phyloP scores from a whole-genome alignment of 2,329 filamentous ascomycete genomes.

The Dendrostoma leiphaemia region DNA sequence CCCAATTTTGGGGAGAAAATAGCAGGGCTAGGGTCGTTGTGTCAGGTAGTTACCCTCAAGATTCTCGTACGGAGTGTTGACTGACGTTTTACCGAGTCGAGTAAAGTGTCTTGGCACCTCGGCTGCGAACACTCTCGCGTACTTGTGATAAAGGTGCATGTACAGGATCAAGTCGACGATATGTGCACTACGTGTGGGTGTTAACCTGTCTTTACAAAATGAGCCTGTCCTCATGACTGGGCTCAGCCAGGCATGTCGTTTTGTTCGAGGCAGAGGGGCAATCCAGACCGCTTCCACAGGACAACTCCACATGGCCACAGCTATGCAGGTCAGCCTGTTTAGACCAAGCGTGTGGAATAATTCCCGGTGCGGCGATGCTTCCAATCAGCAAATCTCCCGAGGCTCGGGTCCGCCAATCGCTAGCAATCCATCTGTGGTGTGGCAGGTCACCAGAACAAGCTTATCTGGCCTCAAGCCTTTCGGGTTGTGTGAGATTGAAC shows the following conservation, averaged over 20 bases:
- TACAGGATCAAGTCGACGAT: not conserved
- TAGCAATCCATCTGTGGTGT: conserved; percentile 11
- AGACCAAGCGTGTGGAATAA: conserved; percentile 16
- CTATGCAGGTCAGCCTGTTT: conserved; percentile 14
- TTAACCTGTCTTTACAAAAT: too few species aligned
- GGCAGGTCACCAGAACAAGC: conserved; percentile 1
- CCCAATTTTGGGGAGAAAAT: too few species aligned
- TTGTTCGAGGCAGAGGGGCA: conserved; percentile 14
- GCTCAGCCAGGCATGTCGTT: conserved; percentile 11
- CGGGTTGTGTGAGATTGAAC: not conserved
- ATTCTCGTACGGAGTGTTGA: too few species aligned
- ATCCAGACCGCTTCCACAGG: conserved; percentile 18
- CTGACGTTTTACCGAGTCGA: too few species aligned
- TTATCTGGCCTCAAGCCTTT: not conserved
- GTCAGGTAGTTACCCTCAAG: too few species aligned
- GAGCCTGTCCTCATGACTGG: too few species aligned
- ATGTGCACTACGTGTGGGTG: too few species aligned
- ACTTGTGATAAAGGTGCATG: too few species aligned
- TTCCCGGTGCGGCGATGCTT: conserved; percentile 15
- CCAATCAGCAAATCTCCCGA: conserved; percentile 17
- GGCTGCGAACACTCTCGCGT: too few species aligned
- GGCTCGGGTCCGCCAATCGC: conserved; percentile 18
- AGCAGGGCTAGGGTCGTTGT: too few species aligned
- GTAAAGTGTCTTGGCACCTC: too few species aligned
- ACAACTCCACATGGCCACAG: conserved; percentile 15